Evolutionary conservation across 192 early-diverging fungal genomes (phyloP), one percentile per base, ranked within the genome.

Genomic region (Entomortierella parvispora): DNA sequence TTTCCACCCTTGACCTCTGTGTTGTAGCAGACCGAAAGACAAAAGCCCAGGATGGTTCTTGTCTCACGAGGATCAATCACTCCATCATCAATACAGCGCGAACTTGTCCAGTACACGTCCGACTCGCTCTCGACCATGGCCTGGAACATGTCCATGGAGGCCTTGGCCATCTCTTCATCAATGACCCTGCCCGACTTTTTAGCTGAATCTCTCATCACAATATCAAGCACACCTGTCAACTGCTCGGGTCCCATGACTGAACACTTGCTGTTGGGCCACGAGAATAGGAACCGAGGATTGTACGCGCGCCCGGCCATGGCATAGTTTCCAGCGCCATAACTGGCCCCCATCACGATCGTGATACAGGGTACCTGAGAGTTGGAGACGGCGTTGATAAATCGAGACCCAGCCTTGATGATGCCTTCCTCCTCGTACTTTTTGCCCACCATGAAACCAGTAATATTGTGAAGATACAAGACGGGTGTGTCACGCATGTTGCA

Each of bases 381-480:
- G 31, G 84, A 83, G 8, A 90, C 87, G 12, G 89, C 89, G 65
- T 90, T 90, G 65, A 90, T 88, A 43, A 90, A 90, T 4, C 85
- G 82, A 3, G 86, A 58, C 1, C 89, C 89, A 6, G 89, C 89
- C 64, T 90, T 90, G 71, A 90, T 86, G 26, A 90, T 90, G 1
- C 89, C 89, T 33, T 86, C 82, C 77, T 91, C 88, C 67, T 91
- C 90, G 42, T 83, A 87, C 50, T 80, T 68, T 55, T 85, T 85
- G 48, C 89, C 89, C 10, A 90, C 88, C 89, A 90, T 90, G 43
- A 90, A 90, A 14, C 89, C 89, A 8, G 89, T 90, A 28, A 89
- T 90, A 45, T 90, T 90, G 48, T 88, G 87, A 17, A 90, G 61
- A 54, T 87, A 90, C 1, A 90, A 6, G 9, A 90, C 47, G 18